These are phyloP conservation scores for Phytophthora cryptogea DNA, from an alignment of 352 stramenopile species.

Conservation along the genomic window DNA sequence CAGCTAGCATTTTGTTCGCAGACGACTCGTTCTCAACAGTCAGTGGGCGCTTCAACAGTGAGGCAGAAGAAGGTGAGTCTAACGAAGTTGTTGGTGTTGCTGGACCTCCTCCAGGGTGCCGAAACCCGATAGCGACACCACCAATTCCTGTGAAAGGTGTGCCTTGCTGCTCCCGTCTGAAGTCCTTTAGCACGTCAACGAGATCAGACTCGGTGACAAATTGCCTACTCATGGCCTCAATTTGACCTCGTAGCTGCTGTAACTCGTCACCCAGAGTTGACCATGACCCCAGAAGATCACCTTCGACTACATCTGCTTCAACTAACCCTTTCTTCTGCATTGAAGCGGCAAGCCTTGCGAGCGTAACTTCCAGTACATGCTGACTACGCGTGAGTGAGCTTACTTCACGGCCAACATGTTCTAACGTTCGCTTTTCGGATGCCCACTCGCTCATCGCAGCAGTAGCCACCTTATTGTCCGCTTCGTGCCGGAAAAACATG, in stretches of 20 bases:
- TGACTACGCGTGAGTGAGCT: constrained; percentile 52
- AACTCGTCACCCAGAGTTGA: constrained; percentile 42
- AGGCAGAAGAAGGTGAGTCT: constrained; percentile 14
- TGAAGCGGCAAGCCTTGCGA: constrained; percentile 27
- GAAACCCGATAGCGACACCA: constrained; percentile 38
- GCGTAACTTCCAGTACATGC: constrained; percentile 34
- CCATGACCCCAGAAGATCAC: constrained; percentile 13
- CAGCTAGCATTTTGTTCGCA: constrained; percentile 37
- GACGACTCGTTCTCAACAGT: constrained; percentile 28
- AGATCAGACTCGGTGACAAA: constrained; percentile 58
- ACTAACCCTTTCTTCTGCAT: constrained; percentile 22
- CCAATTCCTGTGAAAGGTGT: constrained; percentile 9
- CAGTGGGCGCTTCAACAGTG: constrained; percentile 19
- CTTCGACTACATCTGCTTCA: not conserved
- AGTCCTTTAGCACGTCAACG: constrained; percentile 40
- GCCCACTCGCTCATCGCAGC: constrained; percentile 36
- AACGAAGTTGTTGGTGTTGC: constrained; percentile 7
- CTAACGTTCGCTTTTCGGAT: constrained; percentile 44
- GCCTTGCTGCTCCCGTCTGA: constrained; percentile 41
- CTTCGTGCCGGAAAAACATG: constrained; percentile 41
- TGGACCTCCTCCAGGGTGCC: constrained; percentile 18
- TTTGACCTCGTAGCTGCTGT: constrained; percentile 37
- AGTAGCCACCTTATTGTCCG: constrained; percentile 26
- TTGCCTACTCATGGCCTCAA: constrained; percentile 46
- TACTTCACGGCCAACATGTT: constrained; percentile 48